phyloP scores from a whole-genome alignment of 352 stramenopile genomes.

The Phytophthora ramorum region DNA sequence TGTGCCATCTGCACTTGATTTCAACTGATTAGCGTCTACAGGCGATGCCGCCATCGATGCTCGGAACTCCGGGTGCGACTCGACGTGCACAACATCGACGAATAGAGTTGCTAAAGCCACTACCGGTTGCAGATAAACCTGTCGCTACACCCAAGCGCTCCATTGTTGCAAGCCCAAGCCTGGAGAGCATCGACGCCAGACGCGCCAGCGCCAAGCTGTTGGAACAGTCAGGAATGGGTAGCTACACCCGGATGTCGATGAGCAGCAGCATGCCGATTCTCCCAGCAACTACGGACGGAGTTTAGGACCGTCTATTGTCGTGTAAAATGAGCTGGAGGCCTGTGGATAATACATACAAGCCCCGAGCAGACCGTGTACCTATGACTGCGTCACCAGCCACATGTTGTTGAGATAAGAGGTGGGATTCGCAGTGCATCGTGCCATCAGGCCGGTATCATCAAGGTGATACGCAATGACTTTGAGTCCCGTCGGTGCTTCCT shows the following conservation, averaged over 20 bases:
- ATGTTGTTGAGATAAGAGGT: background rate
- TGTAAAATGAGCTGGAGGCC: background rate
- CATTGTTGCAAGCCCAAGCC: slow-evolving; percentile 18
- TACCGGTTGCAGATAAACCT: slow-evolving; percentile 12
- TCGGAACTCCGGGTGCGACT: slow-evolving; percentile 12
- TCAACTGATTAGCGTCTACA: slow-evolving; percentile 19
- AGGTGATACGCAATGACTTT: too few species aligned
- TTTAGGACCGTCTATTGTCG: background rate
- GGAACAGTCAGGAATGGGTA: slow-evolving; percentile 32
- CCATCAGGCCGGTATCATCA: too few species aligned
- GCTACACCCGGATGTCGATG: slow-evolving; percentile 21
- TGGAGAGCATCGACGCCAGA: slow-evolving; percentile 20
- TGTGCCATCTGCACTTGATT: background rate
- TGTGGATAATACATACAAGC: too few species aligned
- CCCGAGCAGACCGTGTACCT: too few species aligned
- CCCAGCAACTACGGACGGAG: background rate
- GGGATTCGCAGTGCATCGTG: too few species aligned
- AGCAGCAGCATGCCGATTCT: slow-evolving; percentile 29
- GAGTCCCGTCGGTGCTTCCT: too few species aligned
- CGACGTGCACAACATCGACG: slow-evolving; percentile 22
- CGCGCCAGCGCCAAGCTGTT: slow-evolving; percentile 27
- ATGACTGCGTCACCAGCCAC: background rate
- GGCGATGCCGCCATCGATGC: slow-evolving; percentile 24
- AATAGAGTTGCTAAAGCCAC: slow-evolving; percentile 24
- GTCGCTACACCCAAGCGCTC: slow-evolving; percentile 9